These are phyloP conservation scores for Penicillium sp. DNA, from an alignment of 2,329 filamentous ascomycete genomes.

Conservation along the genomic window DNA sequence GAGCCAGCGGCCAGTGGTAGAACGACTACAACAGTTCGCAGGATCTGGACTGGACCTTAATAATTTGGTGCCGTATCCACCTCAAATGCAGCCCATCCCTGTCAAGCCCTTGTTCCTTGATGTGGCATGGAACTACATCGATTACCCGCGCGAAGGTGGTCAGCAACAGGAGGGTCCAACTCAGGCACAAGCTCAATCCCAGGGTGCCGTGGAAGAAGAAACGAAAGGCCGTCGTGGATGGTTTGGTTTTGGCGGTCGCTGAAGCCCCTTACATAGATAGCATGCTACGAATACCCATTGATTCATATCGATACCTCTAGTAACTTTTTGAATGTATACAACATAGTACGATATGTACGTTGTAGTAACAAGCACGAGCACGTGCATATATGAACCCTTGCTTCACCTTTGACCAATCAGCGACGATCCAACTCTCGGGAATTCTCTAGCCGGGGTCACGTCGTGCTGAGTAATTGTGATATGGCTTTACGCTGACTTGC, in stretches of 20 bases:
- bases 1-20: conserved; percentile 63
- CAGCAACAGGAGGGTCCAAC: conserved; percentile 30
- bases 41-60: conserved; percentile 67
- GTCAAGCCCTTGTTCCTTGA: conserved; percentile 96
- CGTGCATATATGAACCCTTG: conserved; percentile 1
- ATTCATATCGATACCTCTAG: background rate
- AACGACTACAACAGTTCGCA: conserved; percentile 75
- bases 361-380: conserved; percentile 1
- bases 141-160: conserved; percentile 68
- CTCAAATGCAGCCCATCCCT: conserved; percentile 76
- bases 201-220: conserved; percentile 29
- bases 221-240: conserved; percentile 67
- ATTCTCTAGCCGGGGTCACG: conserved; percentile 6
- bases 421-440: background rate
- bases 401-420: conserved; percentile 2
- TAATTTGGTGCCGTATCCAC: conserved; percentile 84
- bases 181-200: conserved; percentile 8
- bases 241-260: conserved; percentile 66
- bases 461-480: conserved; percentile 10
- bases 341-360: conserved; percentile 1
- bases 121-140: conserved; percentile 95
- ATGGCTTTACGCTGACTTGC: background rate
- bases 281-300: conserved; percentile 3
- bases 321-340: background rate
- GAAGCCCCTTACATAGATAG: background rate